Conservation (phyloP, 225 moss, liverwort and hornwort species). For the Physcomitrellopsis africana region DNA sequence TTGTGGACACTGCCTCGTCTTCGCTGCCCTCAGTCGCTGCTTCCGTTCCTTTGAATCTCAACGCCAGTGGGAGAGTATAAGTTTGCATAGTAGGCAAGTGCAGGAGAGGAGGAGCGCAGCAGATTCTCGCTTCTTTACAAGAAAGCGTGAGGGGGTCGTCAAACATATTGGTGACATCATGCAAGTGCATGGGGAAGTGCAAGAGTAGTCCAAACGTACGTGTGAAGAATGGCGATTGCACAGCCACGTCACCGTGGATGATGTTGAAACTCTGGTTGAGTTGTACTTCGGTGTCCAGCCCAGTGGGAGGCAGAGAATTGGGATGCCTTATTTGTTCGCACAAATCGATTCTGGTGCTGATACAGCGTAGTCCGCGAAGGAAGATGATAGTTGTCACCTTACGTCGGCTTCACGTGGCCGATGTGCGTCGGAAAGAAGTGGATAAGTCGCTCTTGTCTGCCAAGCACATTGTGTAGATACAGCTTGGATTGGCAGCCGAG, state of each 20-base stretch:
- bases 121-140: conserved; percentile 47
- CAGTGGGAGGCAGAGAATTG: background rate
- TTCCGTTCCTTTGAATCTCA: conserved; percentile 9
- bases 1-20: conserved; percentile 26
- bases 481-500: conserved; percentile 24
- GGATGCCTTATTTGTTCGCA: conserved; percentile 19
- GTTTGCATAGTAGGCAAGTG: conserved; percentile 62
- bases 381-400: background rate
- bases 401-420: background rate
- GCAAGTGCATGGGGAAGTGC: conserved; percentile 70
- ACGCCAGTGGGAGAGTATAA: conserved; percentile 33
- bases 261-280: conserved; percentile 45
- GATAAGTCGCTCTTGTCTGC: conserved; percentile 5
- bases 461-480: conserved; percentile 11
- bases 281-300: conserved; percentile 41
- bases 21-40: conserved; percentile 13
- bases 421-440: background rate
- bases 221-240: conserved; percentile 40
- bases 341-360: conserved; percentile 33
- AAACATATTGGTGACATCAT: conserved; percentile 46
- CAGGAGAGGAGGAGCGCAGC: conserved; percentile 46
- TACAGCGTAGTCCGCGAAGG: conserved; percentile 12
- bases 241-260: conserved; percentile 42
- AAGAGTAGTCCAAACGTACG: conserved; percentile 55
- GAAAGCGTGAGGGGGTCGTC: conserved; percentile 38